Percentiles rank a stretch among this genome's conserved stretches.
phyloP scores from a whole-genome alignment of 768 basidiomycete genomes.

The Leccinum broughii region DNA sequence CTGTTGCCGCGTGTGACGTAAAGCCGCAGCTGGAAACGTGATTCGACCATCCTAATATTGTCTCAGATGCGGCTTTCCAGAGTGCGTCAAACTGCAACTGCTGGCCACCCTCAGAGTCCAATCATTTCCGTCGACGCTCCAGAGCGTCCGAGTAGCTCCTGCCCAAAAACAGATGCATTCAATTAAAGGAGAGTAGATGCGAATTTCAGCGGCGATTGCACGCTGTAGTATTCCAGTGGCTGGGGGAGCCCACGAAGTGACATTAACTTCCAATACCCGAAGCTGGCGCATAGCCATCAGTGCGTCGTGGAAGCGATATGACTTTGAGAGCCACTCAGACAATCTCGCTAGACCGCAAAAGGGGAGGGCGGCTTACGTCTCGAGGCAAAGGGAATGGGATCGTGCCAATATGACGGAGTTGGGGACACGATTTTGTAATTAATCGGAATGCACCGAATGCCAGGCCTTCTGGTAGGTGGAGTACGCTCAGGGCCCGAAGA shows the following conservation, averaged over 20 bases:
- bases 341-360: slow-evolving; percentile 14
- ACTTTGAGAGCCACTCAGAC: slow-evolving; percentile 30
- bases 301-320: slow-evolving; percentile 33
- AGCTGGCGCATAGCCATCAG: slow-evolving; percentile 38
- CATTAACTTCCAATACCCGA: slow-evolving; percentile 38
- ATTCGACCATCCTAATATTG: slow-evolving; percentile 11
- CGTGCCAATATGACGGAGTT: slow-evolving; percentile 41
- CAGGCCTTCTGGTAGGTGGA: slow-evolving; percentile 36
- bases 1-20: slow-evolving; percentile 28
- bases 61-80: slow-evolving; percentile 29
- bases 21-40: slow-evolving; percentile 18
- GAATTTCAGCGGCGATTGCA: slow-evolving; percentile 40
- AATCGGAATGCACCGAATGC: slow-evolving; percentile 31
- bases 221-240: slow-evolving; percentile 35
- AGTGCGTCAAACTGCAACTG: slow-evolving; percentile 29
- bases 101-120: slow-evolving; percentile 31
- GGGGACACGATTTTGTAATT: slow-evolving; percentile 35
- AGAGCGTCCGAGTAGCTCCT: slow-evolving; percentile 29
- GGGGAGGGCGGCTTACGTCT: slow-evolving; percentile 33
- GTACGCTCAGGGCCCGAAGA: slow-evolving; percentile 39
- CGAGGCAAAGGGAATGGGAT: slow-evolving; percentile 36
- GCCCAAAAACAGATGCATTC: slow-evolving; percentile 38
- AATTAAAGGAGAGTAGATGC: slow-evolving; percentile 38
- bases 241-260: slow-evolving; percentile 36
- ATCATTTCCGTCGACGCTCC: slow-evolving; percentile 38